These are phyloP conservation scores for Nidula niveotomentosa DNA, from an alignment of 1,284 basidiomycete species.

Conservation along the genomic window DNA sequence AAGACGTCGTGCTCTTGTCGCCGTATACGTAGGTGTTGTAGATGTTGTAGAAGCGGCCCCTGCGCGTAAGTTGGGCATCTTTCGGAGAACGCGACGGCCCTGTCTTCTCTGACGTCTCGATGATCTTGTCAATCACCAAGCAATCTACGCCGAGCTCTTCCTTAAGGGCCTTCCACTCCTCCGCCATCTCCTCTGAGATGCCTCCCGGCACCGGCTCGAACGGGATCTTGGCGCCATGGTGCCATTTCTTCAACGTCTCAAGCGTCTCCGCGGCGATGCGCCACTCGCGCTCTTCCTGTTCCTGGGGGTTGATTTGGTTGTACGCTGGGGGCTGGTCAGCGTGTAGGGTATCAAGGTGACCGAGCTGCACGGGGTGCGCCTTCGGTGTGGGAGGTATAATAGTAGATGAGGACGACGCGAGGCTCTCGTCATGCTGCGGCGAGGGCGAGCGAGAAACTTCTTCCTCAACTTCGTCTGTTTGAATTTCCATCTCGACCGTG, in stretches of 20 bases:
- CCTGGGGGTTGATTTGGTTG: conserved; percentile 44
- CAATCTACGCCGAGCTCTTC: conserved; percentile 76
- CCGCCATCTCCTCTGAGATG: conserved; percentile 58
- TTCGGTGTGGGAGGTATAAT: conserved; percentile 67
- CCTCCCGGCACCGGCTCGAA: conserved; percentile 49
- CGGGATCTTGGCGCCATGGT: conserved; percentile 55
- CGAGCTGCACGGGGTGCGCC: conserved; percentile 29
- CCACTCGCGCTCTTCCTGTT: conserved; percentile 49
- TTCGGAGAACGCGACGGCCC: conserved; percentile 25
- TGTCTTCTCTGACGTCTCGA: conserved; percentile 49
- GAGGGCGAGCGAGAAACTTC: conserved; percentile 39
- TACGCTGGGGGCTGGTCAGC: conserved; percentile 71
- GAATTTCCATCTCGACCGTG: conserved; percentile 54
- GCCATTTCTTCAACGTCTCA: conserved; percentile 67
- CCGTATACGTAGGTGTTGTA: conserved; percentile 80
- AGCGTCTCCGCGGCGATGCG: conserved; percentile 38
- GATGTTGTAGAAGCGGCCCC: conserved; percentile 74
- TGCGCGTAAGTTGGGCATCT: conserved; percentile 30
- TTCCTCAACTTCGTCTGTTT: conserved; percentile 52
- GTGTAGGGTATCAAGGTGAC: conserved; percentile 23
- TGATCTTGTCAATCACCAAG: conserved; percentile 70
- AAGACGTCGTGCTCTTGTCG: conserved; percentile 11
- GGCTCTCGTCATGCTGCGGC: conserved; percentile 44
- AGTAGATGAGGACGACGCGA: conserved; percentile 72
- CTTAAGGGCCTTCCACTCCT: conserved; percentile 77